phyloP scores from a whole-genome alignment of 2,329 filamentous ascomycete genomes.

The Immersiporthe knoxdaviesiana region DNA sequence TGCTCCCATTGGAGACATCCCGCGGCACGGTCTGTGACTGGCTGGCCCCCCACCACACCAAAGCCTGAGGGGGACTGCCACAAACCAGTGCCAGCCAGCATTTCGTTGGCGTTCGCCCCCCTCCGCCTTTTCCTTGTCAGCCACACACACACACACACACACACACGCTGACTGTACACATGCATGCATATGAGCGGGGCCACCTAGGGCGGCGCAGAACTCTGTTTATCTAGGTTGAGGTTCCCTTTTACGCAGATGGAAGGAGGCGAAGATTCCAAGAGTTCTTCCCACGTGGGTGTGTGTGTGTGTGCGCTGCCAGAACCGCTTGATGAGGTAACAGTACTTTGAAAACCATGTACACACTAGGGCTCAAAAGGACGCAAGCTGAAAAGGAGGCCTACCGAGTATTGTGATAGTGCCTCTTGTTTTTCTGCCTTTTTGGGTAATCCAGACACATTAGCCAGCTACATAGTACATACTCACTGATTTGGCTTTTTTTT shows the following conservation, averaged over 20 bases:
- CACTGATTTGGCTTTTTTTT: no score
- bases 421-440: no score
- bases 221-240: slow-evolving; percentile 1
- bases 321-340: not conserved
- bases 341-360: not conserved
- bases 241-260: not conserved
- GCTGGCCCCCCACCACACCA: not conserved
- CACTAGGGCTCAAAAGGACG: not conserved
- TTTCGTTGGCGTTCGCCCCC: not conserved
- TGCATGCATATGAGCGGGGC: not conserved
- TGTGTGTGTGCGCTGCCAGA: not conserved
- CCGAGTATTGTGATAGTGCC: not conserved
- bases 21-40: not conserved
- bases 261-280: not conserved
- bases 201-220: not conserved
- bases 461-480: no score
- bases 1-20: not conserved
- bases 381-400: not conserved
- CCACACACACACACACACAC: not conserved
- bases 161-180: not conserved
- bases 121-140: not conserved
- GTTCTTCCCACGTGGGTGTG: not conserved
- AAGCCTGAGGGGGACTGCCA: not conserved
- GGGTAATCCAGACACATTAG: no score
- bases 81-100: not conserved